Evolutionary conservation across 257 asterid genomes (phyloP), one percentile per base, ranked within the genome.

Genomic region (Marsdenia floribunda): DNA sequence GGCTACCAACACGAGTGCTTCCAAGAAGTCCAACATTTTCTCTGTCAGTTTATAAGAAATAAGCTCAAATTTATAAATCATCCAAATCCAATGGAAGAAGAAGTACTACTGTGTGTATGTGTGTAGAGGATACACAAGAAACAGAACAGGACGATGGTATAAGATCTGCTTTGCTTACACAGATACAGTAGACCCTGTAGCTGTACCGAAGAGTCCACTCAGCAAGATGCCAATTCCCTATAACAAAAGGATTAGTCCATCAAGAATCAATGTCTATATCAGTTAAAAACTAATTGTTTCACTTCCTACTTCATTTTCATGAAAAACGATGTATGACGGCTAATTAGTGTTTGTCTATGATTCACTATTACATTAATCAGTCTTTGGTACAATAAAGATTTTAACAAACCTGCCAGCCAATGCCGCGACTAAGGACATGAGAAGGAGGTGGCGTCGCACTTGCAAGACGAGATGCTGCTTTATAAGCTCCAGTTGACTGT

Each of bases 381-480:
- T 38, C 42, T 44, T 44, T 14, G 29, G 18, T 16, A 14, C 18
- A 67, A 12, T 11, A 49, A 70, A 40, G 54, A 54, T 49, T 64
- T 42, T 65, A n/a, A 67, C 90, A 60, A 71, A 93, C 98, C 97
- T 94, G 97, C 99, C 97, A 92, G 55, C 98, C 98, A 40, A 94
- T 92, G 80, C 98, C 98, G 9, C 97, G 97, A 87, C 98, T 94
- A 72, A 94, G 96, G 78, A 94, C 97, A 72, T 94, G 97, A 78
- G 99, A 95, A 54, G 97, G 97, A 83, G 99, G 99, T 4, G 96
- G 97, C 33, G 99, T 94, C 46, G 99, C 97, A 70, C 99, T 94
- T 55, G 97, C 97, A 75, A 94, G 80, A 79, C 97, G 97, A 76
- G 99, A 86, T 55, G 99, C 97, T 10, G 97, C 96, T 85, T 94